phyloP scores from a whole-genome alignment of 208 protist species.

The Trypanosoma scelopori region DNA sequence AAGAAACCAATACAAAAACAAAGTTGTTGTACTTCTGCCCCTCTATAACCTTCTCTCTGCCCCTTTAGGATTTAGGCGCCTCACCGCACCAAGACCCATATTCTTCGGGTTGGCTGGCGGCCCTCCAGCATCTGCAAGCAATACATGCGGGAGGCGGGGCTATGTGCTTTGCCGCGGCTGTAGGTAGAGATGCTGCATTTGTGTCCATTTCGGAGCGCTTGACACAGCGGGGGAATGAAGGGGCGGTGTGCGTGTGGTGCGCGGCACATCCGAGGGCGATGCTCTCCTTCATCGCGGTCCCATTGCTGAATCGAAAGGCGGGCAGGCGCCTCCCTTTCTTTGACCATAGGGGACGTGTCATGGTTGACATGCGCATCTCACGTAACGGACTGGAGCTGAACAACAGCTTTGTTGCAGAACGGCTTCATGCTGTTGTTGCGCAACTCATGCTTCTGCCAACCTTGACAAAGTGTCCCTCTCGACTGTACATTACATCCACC shows the following conservation, averaged over 20 bases:
- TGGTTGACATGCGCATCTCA: not conserved
- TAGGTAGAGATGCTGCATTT: constrained; percentile 9
- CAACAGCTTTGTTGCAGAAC: not conserved
- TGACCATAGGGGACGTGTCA: not conserved
- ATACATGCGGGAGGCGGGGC: not conserved
- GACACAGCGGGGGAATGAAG: constrained; percentile 1
- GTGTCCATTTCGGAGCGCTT: constrained; percentile 7
- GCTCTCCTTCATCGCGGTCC: constrained; percentile 7
- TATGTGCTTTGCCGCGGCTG: not conserved
- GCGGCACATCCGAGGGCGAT: constrained; percentile 12
- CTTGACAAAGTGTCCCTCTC: not conserved
- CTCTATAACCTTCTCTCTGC: too few species aligned
- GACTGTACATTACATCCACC: constrained; percentile 1
- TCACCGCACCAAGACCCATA: too few species aligned
- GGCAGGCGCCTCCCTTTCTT: constrained; percentile 5
- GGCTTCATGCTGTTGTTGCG: not conserved
- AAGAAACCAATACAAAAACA: too few species aligned
- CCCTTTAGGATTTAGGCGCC: too few species aligned
- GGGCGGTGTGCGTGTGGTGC: constrained; percentile 15
- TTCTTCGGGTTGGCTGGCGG: too few species aligned
- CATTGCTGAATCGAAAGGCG: not conserved
- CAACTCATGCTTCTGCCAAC: constrained; percentile 8
- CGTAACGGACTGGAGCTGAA: constrained; percentile 10
- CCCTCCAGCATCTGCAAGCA: too few species aligned
- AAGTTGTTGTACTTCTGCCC: too few species aligned